These are phyloP conservation scores for Fusarium brachygibbosum DNA, from an alignment of 2,329 filamentous ascomycete species.

Conservation along the genomic window DNA sequence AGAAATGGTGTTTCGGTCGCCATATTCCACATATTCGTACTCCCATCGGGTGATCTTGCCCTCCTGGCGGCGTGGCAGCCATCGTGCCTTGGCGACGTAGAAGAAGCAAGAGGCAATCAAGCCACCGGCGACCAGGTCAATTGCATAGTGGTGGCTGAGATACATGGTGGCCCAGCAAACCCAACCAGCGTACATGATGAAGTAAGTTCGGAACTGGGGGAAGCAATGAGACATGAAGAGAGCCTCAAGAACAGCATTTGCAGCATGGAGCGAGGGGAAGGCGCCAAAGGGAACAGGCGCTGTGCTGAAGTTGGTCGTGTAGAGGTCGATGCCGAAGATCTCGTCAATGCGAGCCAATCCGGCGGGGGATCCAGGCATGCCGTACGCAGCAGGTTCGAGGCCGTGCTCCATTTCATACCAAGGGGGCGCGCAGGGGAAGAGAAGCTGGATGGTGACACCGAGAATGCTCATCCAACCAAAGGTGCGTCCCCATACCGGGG, in stretches of 20 bases:
- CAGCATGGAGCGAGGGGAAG: slow-evolving; percentile 93
- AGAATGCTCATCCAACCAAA: slow-evolving; percentile 95
- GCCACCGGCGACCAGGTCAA: slow-evolving; percentile 90
- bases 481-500: slow-evolving; percentile 85
- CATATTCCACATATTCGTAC: slow-evolving; percentile 92
- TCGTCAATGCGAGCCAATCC: slow-evolving; percentile 90
- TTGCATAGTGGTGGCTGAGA: slow-evolving; percentile 95
- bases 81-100: slow-evolving; percentile 84
- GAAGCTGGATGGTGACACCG: slow-evolving; percentile 87
- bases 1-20: slow-evolving; percentile 66
- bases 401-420: slow-evolving; percentile 98
- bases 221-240: slow-evolving; percentile 95
- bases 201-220: slow-evolving; percentile 82
- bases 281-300: slow-evolving; percentile 94
- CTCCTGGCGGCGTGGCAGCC: slow-evolving; percentile 83
- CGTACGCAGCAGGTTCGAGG: slow-evolving; percentile 90
- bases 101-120: slow-evolving; percentile 83
- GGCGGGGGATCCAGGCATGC: slow-evolving; percentile 89
- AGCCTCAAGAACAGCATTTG: slow-evolving; percentile 88
- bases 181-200: slow-evolving; percentile 89
- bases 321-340: slow-evolving; percentile 91
- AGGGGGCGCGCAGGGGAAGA: slow-evolving; percentile 93
- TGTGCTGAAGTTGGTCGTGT: slow-evolving; percentile 91
- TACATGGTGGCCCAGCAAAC: slow-evolving; percentile 99
- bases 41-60: slow-evolving; percentile 94